These are phyloP conservation scores for Macrophomina pseudophaseolina DNA, from an alignment of 2,329 filamentous ascomycete species.

Conservation along the genomic window DNA sequence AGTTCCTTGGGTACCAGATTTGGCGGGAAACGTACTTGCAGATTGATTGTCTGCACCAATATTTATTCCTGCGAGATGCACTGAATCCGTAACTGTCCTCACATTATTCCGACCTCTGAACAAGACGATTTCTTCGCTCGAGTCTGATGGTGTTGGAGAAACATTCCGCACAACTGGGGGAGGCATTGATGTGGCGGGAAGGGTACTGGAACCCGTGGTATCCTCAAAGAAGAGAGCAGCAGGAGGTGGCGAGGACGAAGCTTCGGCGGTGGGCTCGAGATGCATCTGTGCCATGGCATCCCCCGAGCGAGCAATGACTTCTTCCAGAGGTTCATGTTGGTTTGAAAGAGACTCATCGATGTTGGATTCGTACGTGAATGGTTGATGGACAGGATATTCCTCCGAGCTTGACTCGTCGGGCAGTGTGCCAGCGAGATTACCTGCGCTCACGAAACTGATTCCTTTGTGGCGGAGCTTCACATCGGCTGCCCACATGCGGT, in stretches of 20 bases:
- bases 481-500: conserved; percentile 52
- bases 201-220: conserved; percentile 13
- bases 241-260: neutral
- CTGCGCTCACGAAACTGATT: conserved; percentile 67
- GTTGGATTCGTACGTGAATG: conserved; percentile 32
- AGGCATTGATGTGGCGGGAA: conserved; percentile 1
- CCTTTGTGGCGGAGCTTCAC: conserved; percentile 60
- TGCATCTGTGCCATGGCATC: conserved; percentile 39
- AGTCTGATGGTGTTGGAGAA: conserved; percentile 57
- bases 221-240: conserved; percentile 23
- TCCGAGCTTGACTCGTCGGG: conserved; percentile 15
- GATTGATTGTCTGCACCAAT: neutral
- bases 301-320: conserved; percentile 28
- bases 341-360: conserved; percentile 12
- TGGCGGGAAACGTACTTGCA: neutral
- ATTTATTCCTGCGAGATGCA: neutral
- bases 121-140: conserved; percentile 73
- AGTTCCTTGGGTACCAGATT: neutral
- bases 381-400: conserved; percentile 28
- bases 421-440: conserved; percentile 42
- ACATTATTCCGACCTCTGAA: conserved; percentile 39
- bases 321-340: conserved; percentile 25
- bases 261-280: conserved; percentile 10
- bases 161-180: conserved; percentile 41
- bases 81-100: conserved; percentile 12